Conservation (phyloP, 345 rosid species). For the Chamaenerion angustifolium region DNA sequence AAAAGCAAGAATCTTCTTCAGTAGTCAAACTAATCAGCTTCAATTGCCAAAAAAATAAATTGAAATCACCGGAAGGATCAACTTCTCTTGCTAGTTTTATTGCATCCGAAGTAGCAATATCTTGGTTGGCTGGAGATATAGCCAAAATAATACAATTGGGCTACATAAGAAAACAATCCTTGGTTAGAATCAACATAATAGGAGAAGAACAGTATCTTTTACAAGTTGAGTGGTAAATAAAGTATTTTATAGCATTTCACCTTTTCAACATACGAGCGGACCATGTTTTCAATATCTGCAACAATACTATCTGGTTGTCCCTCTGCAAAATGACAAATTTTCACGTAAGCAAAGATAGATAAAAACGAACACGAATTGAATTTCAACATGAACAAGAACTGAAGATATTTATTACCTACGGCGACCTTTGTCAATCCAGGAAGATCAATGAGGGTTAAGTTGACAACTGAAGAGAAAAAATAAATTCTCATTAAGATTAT, state of each 20-base stretch:
- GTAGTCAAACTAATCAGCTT: background rate
- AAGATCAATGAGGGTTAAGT: conserved; percentile 92
- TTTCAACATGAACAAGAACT: background rate
- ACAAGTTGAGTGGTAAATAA: background rate
- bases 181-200: too few relatives aligned
- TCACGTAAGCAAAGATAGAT: too few relatives aligned
- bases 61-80: conserved; percentile 73
- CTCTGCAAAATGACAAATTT: background rate
- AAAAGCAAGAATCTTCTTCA: background rate
- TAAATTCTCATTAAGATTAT: conserved; percentile 3
- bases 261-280: background rate
- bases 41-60: conserved; percentile 4
- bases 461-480: conserved; percentile 46
- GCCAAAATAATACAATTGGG: conserved; percentile 98
- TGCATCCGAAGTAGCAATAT: conserved; percentile 99
- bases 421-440: conserved; percentile 99
- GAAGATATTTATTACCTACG: conserved; percentile 59
- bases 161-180: conserved; percentile 26
- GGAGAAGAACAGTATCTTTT: background rate
- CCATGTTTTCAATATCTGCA: conserved; percentile 10
- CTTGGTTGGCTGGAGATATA: conserved; percentile 98
- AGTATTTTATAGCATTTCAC: conserved; percentile 4
- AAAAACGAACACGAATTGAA: background rate
- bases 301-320: background rate
- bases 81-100: conserved; percentile 99